A percentile compares a stretch with the other conserved stretches of the same genome.
Conservation (phyloP, 441 rosid species). For the Mallotus repandus region DNA sequence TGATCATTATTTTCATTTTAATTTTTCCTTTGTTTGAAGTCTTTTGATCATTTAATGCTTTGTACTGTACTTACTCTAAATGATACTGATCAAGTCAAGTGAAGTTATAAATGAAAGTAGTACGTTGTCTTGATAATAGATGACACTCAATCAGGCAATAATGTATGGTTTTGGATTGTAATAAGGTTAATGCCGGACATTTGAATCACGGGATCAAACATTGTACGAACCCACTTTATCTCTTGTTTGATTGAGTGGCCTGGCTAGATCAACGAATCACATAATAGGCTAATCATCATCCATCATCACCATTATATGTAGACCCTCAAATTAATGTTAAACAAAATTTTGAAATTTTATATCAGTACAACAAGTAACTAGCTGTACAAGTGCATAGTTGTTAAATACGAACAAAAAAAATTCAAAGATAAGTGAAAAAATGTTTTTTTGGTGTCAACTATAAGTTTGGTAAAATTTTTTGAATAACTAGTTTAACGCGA, state of each 20-base stretch:
- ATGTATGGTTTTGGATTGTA: constrained; percentile 16
- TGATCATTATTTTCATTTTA: background rate
- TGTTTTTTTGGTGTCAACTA: too few relatives aligned
- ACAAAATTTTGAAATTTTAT: background rate
- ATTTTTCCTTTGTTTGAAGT: background rate
- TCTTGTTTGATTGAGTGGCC: constrained; percentile 16
- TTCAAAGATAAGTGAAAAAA: too few relatives aligned
- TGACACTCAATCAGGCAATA: background rate
- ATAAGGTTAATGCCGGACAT: background rate
- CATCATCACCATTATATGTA: too few relatives aligned
- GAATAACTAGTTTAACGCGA: too few relatives aligned
- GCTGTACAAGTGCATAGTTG: too few relatives aligned
- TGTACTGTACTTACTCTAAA: background rate
- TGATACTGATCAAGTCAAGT: background rate
- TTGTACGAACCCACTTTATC: constrained; percentile 9
- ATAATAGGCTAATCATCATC: background rate
- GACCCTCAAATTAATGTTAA: background rate
- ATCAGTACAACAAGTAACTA: too few relatives aligned
- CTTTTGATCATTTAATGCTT: background rate
- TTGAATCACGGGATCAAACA: constrained; percentile 21
- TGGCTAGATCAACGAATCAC: background rate
- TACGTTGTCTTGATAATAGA: background rate
- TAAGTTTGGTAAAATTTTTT: too few relatives aligned
- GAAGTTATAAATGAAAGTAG: background rate
- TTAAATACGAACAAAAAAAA: too few relatives aligned